Evolutionary conservation across 371 early-diverging fungal species (phyloP), one percentile per base, ranked within the genome.

Genomic region (Zancudomyces culisetae): DNA sequence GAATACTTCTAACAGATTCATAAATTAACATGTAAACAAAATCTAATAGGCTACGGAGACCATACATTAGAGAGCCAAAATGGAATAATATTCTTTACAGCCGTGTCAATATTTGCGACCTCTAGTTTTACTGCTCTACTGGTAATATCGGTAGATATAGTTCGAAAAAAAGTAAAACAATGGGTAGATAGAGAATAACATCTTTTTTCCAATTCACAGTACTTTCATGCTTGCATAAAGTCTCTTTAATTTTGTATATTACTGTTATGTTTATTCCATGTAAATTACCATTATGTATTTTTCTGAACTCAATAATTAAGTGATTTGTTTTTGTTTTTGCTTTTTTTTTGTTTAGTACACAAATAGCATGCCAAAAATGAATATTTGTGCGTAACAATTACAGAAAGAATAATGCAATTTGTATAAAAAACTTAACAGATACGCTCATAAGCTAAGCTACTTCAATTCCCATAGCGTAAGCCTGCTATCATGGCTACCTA

Each of bases 91-190:
- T 59, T 64, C 23, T 66, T 66, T 26, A 60, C 59, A 52, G 60
- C 59, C 29, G 45, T 66, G 19, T 53, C 54, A 30, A 61, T 66
- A 51, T 53, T 67, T 24, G 68, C 68, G 1, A 66, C 66, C 29
- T 61, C 60, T 2, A 49, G 65, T n/a, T 66, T 68, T 53, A 66
- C 66, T 21, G 61, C 62, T 43, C 49, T 66, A 23, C 62, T 66
- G 21, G 66, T 66, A 4, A 56, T 60, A 1, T 57, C 56, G 4
- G 69, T 66, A 3, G 48, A 48, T 4, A 48, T n/a, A 27, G n/a
- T 48, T n/a, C 48, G 26, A 35, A 35, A n/a, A n/a, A n/a, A n/a
- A n/a, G n/a, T n/a, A n/a, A n/a, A n/a, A n/a, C n/a, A n/a, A n/a
- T n/a, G n/a, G n/a, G n/a, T n/a, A n/a, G n/a, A n/a, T n/a, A n/a